phyloP scores from a whole-genome alignment of 768 basidiomycete genomes.

The Astraeus odoratus region DNA sequence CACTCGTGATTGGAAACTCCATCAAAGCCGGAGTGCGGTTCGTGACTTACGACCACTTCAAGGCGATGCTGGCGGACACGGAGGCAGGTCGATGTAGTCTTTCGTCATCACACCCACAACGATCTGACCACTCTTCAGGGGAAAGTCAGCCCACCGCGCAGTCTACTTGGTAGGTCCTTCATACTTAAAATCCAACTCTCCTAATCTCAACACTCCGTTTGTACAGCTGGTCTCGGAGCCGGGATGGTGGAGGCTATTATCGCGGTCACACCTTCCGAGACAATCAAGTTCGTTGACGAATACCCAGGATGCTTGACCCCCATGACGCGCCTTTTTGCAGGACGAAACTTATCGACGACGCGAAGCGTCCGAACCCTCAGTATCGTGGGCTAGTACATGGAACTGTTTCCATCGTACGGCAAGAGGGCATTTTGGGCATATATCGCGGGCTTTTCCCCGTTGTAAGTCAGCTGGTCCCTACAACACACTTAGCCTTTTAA shows the following conservation, averaged over 20 bases:
- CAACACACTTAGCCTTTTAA: neutral
- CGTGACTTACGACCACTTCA: conserved; percentile 91
- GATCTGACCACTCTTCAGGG: conserved; percentile 47
- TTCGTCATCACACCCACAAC: neutral
- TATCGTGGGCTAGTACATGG: conserved; percentile 88
- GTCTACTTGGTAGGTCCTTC: conserved; percentile 61
- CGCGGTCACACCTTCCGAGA: conserved; percentile 96
- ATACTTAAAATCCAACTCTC: neutral
- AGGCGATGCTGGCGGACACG: conserved; percentile 70
- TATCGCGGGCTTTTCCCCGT: conserved; percentile 94
- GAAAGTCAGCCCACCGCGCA: conserved; percentile 81
- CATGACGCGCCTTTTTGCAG: conserved; percentile 34
- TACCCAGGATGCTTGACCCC: neutral
- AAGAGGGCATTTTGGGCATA: conserved; percentile 79
- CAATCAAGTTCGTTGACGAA: conserved; percentile 71
- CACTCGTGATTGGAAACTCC: conserved; percentile 86
- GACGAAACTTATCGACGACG: conserved; percentile 95
- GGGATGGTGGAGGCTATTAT: conserved; percentile 90
- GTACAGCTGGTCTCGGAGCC: conserved; percentile 69
- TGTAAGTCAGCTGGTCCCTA: conserved; percentile 39
- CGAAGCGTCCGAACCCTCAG: conserved; percentile 75
- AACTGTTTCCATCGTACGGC: conserved; percentile 65
- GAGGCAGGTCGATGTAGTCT: conserved; percentile 45
- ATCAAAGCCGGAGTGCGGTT: conserved; percentile 95
- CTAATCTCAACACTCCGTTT: neutral